Evolutionary conservation across 2,329 filamentous ascomycete genomes (phyloP).

Genomic region (Fusarium irregulare): DNA sequence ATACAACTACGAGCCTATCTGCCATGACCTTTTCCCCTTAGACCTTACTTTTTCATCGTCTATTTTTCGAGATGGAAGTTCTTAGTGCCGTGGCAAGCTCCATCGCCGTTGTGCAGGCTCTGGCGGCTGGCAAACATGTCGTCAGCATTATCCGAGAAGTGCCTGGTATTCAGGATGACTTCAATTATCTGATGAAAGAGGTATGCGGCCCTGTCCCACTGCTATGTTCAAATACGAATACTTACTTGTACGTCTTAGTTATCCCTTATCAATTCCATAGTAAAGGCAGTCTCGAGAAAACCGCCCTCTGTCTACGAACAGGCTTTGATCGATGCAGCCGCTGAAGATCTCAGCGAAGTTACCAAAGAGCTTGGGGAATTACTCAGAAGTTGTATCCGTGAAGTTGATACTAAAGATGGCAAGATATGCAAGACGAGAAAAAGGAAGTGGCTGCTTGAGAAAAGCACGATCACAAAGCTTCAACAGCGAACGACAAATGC

Average conservation of each 20-base stretch:
- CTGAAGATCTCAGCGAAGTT: not conserved
- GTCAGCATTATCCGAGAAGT: conserved; percentile 11
- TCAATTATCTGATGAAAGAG: conserved; percentile 16
- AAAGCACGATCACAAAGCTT: conserved; percentile 16
- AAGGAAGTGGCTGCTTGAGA: conserved; percentile 19
- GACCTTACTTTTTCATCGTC: not conserved
- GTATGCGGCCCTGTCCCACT: not conserved
- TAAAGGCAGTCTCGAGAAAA: not conserved
- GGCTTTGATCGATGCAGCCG: not conserved
- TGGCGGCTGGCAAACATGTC: conserved; percentile 16
- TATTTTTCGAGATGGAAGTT: conserved; percentile 12
- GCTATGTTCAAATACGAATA: rapidly evolving
- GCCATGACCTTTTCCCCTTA: no score
- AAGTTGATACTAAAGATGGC: not conserved
- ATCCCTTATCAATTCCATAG: conserved; percentile 3
- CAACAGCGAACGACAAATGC: conserved; percentile 3
- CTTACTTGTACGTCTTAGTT: not conserved
- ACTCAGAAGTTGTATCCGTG: not conserved
- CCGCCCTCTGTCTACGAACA: not conserved
- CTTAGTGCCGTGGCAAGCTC: conserved; percentile 23
- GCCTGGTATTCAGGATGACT: conserved; percentile 22
- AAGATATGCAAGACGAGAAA: conserved; percentile 3
- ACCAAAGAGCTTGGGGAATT: conserved; percentile 4
- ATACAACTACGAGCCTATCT: not conserved
- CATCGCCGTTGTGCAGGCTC: conserved; percentile 20